Evolutionary conservation across 441 rosid genomes (phyloP).

Genomic region (Pelargonium exstipulatum): DNA sequence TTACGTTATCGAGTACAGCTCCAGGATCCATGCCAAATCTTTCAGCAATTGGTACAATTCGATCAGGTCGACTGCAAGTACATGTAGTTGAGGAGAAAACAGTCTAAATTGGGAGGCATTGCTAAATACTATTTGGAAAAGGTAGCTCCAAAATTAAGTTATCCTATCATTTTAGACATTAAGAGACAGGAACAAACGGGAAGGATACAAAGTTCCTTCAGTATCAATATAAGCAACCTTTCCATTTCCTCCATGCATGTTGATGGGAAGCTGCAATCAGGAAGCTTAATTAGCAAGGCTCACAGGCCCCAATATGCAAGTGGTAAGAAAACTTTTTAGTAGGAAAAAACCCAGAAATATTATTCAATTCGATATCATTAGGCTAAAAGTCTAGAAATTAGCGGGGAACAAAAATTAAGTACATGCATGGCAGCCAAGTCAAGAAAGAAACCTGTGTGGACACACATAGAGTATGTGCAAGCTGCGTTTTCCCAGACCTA

Average conservation of each 20-base stretch:
- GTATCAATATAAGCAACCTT: slow-evolving; percentile 92
- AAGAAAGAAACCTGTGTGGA: slow-evolving; percentile 65
- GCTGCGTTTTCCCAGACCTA: slow-evolving; percentile 94
- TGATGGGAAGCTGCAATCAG: slow-evolving; percentile 65
- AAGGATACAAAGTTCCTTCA: slow-evolving; percentile 86
- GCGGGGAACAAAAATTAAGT: no score
- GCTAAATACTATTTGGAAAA: neutral
- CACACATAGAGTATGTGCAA: slow-evolving; percentile 91
- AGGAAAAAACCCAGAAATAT: neutral
- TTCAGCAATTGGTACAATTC: slow-evolving; percentile 80
- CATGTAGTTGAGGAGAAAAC: slow-evolving; percentile 32
- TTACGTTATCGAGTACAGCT: slow-evolving; percentile 90
- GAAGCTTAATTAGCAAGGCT: slow-evolving; percentile 7
- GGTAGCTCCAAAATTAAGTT: no score
- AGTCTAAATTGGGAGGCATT: slow-evolving; percentile 5
- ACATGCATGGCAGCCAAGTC: neutral
- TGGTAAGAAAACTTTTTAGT: neutral
- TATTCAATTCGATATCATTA: neutral
- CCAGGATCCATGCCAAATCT: slow-evolving; percentile 97
- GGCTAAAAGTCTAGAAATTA: no score
- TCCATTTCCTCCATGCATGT: slow-evolving; percentile 87
- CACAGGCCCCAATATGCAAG: neutral
- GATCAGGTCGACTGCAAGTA: slow-evolving; percentile 64
- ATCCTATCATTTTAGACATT: neutral
- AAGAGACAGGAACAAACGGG: slow-evolving; percentile 12